phyloP scores from a whole-genome alignment of 768 basidiomycete species.

The Lactarius sanguifluus region DNA sequence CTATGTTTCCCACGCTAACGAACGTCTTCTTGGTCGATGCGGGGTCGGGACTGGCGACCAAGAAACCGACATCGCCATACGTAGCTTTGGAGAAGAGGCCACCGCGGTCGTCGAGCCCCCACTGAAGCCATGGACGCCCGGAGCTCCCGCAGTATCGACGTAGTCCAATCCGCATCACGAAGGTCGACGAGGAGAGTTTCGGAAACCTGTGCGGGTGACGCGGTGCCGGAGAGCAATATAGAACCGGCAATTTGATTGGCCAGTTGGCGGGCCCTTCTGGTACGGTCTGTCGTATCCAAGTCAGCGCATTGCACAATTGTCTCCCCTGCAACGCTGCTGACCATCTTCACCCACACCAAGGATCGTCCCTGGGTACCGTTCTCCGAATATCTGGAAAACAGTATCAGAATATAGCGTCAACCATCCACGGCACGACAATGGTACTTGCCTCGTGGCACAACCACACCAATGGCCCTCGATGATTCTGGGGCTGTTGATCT shows the following conservation, averaged over 20 bases:
- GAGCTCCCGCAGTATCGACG: slow-evolving; percentile 16
- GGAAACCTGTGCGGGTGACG: slow-evolving; percentile 22
- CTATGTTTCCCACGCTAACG: slow-evolving; percentile 8
- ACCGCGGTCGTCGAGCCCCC: slow-evolving; percentile 14
- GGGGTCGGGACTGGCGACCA: slow-evolving; percentile 6
- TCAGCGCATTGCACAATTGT: background rate
- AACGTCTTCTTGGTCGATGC: slow-evolving; percentile 18
- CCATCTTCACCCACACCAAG: slow-evolving; percentile 19
- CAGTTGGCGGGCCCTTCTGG: slow-evolving; percentile 17
- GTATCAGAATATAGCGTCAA: too few relatives aligned
- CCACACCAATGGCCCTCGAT: slow-evolving; percentile 19
- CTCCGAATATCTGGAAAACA: slow-evolving; percentile 10
- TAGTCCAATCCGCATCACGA: slow-evolving; percentile 14
- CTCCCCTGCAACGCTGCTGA: background rate
- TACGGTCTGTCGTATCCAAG: slow-evolving; percentile 3
- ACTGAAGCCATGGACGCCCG: slow-evolving; percentile 23
- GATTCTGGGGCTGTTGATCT: slow-evolving; percentile 13
- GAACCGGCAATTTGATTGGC: slow-evolving; percentile 16
- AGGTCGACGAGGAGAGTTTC: slow-evolving; percentile 22
- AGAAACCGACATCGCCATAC: slow-evolving; percentile 22
- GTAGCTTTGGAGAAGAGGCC: slow-evolving; percentile 15
- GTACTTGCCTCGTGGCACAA: slow-evolving; percentile 19
- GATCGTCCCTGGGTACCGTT: slow-evolving; percentile 21
- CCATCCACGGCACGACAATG: background rate
- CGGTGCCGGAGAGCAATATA: slow-evolving; percentile 21